phyloP scores from a whole-genome alignment of 805 yeast species.

The Candida dendrica region DNA sequence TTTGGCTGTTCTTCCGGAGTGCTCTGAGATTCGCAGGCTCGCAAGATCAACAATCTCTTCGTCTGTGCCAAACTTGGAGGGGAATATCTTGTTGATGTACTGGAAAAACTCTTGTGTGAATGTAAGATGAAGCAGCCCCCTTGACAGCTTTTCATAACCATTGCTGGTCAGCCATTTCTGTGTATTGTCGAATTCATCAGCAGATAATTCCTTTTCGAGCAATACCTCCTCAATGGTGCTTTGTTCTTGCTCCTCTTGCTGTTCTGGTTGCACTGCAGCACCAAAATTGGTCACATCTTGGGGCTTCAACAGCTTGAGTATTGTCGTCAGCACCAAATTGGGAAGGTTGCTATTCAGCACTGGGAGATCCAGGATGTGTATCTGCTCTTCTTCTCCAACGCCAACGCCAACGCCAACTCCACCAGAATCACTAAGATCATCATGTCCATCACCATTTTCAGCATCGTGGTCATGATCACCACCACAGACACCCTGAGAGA shows the following conservation, averaged over 20 bases:
- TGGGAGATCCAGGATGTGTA: background rate
- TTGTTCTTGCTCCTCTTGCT: too few species aligned
- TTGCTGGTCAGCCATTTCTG: conserved; percentile 37
- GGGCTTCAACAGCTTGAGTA: conserved; percentile 34
- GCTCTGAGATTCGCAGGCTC: conserved; percentile 64
- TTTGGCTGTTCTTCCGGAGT: conserved; percentile 78
- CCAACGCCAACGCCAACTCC: too few species aligned
- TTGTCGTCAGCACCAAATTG: background rate
- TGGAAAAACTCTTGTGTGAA: conserved; percentile 33
- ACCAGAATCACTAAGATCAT: background rate
- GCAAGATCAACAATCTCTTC: conserved; percentile 46
- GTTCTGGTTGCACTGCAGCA: conserved; percentile 3
- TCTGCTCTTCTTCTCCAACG: background rate
- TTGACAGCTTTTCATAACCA: conserved; percentile 27
- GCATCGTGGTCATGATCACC: background rate
- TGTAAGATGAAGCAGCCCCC: conserved; percentile 23
- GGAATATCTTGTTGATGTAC: conserved; percentile 41
- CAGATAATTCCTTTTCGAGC: conserved; percentile 25
- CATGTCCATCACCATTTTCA: background rate
- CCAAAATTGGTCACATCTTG: conserved; percentile 46
- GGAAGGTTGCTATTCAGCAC: background rate
- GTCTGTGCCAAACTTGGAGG: conserved; percentile 33
- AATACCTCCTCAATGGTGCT: conserved; percentile 19
- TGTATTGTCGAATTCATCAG: conserved; percentile 19
- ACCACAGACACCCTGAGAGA: too few species aligned